These are phyloP conservation scores for Verbena officinalis DNA, from an alignment of 257 asterid species.

Conservation along the genomic window DNA sequence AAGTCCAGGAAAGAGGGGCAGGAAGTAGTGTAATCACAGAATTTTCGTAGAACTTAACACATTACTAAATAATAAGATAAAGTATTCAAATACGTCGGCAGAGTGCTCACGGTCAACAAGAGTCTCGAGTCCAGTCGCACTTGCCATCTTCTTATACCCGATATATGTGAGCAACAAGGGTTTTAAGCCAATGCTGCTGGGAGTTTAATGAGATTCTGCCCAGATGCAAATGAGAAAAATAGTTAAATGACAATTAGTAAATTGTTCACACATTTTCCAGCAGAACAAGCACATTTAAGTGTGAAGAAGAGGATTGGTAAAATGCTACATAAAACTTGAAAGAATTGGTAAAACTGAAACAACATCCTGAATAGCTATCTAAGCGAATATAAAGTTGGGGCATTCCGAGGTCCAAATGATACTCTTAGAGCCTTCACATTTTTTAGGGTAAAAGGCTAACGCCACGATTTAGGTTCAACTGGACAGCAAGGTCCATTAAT, in stretches of 20 bases:
- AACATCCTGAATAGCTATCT: no score
- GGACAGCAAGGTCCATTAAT: no score
- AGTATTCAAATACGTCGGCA: constrained; percentile 21
- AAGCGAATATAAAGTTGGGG: no score
- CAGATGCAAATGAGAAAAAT: constrained; percentile 15
- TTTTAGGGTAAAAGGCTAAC: no score
- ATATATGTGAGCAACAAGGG: constrained; percentile 6
- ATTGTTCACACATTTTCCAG: background rate
- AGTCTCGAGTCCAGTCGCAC: constrained; percentile 76
- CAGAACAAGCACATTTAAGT: background rate
- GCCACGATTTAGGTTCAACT: no score
- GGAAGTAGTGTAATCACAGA: background rate
- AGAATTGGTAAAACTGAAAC: background rate
- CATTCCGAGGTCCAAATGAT: no score
- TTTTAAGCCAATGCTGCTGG: constrained; percentile 17
- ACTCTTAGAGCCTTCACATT: no score
- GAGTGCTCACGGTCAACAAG: constrained; percentile 79
- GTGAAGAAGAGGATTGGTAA: background rate
- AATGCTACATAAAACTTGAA: background rate
- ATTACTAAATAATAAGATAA: constrained; percentile 11
- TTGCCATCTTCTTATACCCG: constrained; percentile 48
- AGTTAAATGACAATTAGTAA: constrained; percentile 5
- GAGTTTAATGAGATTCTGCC: constrained; percentile 24
- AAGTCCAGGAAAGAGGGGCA: background rate
- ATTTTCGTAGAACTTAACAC: background rate